phyloP scores from a whole-genome alignment of 108 stramenopile species.

The Pseudonitzschia multistriata region DNA sequence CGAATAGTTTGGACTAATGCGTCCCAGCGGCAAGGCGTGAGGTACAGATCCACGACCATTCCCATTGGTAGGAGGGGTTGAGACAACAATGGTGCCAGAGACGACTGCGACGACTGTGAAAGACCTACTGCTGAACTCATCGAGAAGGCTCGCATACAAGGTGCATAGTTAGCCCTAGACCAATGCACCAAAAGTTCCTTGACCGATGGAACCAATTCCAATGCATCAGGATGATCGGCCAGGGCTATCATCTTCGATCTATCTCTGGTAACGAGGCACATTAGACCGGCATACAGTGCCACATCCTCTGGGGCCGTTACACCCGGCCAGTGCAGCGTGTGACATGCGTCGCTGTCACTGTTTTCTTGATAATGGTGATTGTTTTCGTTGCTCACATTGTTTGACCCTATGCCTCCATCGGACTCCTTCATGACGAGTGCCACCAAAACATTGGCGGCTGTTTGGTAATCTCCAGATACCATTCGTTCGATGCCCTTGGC shows the following conservation, averaged over 20 bases:
- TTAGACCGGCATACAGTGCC: constrained; percentile 65
- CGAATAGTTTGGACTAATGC: constrained; percentile 46
- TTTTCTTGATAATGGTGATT: neutral
- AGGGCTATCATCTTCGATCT: constrained; percentile 44
- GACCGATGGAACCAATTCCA: constrained; percentile 43
- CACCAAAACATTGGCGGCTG: constrained; percentile 21
- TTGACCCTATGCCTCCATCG: neutral
- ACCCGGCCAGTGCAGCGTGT: constrained; percentile 24
- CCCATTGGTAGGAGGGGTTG: constrained; percentile 11
- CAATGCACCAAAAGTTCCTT: constrained; percentile 37
- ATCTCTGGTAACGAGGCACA: constrained; percentile 50
- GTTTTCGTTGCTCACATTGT: neutral
- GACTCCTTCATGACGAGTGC: constrained; percentile 13
- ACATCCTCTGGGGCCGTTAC: constrained; percentile 62
- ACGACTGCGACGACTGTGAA: neutral
- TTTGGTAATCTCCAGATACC: constrained; percentile 25
- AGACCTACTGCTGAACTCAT: neutral
- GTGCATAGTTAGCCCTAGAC: constrained; percentile 37
- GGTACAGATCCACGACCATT: constrained; percentile 43
- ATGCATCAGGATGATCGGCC: constrained; percentile 52
- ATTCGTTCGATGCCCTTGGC: constrained; percentile 38
- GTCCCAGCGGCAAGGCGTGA: constrained; percentile 40
- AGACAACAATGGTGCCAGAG: constrained; percentile 19
- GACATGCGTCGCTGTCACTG: neutral
- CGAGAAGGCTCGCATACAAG: constrained; percentile 33